A percentile compares a stretch with the other conserved stretches of the same genome.
These are phyloP conservation scores for Tieghemostelium lacteum DNA, from an alignment of 78 protist species.

Conservation along the genomic window DNA sequence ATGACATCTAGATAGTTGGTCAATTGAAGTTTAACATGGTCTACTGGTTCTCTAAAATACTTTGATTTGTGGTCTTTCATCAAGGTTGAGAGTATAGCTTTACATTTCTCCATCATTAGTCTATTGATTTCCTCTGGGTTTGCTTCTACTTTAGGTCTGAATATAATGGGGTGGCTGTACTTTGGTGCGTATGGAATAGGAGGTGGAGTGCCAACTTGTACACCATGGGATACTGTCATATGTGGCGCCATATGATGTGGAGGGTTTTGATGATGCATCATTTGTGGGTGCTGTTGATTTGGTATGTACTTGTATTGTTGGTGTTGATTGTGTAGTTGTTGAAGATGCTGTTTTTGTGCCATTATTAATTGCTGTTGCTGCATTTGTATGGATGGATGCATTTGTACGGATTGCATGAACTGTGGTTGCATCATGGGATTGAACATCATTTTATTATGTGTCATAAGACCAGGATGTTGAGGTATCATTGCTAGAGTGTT, in stretches of 20 bases:
- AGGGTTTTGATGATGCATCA: neutral
- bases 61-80: slow-evolving; percentile 45
- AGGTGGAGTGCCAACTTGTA: neutral
- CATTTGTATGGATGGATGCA: neutral
- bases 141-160: slow-evolving; percentile 29
- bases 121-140: neutral
- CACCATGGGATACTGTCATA: neutral
- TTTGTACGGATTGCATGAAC: neutral
- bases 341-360: neutral
- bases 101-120: slow-evolving; percentile 11
- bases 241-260: neutral
- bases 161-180: slow-evolving; percentile 2
- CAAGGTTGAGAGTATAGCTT: neutral
- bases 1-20: slow-evolving; percentile 33
- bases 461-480: neutral
- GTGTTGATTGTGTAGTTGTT: slow-evolving; percentile 2
- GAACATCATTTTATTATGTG: no score
- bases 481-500: no score
- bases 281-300: neutral
- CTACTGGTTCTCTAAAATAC: slow-evolving; percentile 57
- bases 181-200: slow-evolving; percentile 3
- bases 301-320: neutral
- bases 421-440: neutral
- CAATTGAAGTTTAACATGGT: neutral
- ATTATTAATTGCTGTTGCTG: neutral